phyloP scores from a whole-genome alignment of 2,329 filamentous ascomycete species.

The Didymellaceae sp. region DNA sequence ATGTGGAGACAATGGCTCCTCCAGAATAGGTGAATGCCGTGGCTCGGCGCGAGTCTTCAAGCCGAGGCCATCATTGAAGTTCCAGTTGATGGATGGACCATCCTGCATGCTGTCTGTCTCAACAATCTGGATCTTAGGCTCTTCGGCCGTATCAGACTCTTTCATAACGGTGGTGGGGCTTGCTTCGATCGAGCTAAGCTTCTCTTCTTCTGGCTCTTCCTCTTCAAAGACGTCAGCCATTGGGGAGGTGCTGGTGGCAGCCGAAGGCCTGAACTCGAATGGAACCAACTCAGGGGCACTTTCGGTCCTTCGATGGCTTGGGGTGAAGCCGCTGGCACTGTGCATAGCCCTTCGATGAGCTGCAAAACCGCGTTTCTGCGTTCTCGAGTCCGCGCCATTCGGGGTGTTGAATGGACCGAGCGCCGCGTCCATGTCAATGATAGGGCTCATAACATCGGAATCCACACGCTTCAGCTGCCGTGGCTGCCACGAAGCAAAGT shows the following conservation, averaged over 20 bases:
- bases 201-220: slow-evolving; percentile 69
- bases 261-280: slow-evolving; percentile 64
- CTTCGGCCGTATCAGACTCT: slow-evolving; percentile 48
- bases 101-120: slow-evolving; percentile 51
- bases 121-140: slow-evolving; percentile 55
- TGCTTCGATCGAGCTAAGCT: slow-evolving; percentile 24
- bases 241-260: slow-evolving; percentile 68
- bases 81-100: slow-evolving; percentile 53
- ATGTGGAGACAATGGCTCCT: slow-evolving; percentile 38
- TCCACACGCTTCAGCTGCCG: slow-evolving; percentile 47
- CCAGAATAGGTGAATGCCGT: slow-evolving; percentile 17
- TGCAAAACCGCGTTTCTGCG: slow-evolving; percentile 47
- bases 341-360: slow-evolving; percentile 71
- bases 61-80: slow-evolving; percentile 50
- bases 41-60: slow-evolving; percentile 34
- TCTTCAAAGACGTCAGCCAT: slow-evolving; percentile 91
- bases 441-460: slow-evolving; percentile 72
- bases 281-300: slow-evolving; percentile 80
- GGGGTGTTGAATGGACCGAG: slow-evolving; percentile 91
- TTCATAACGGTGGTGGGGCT: slow-evolving; percentile 24
- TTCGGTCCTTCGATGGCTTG: slow-evolving; percentile 79
- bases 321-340: slow-evolving; percentile 76
- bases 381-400: slow-evolving; percentile 68
- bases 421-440: slow-evolving; percentile 94
- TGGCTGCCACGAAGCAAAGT: slow-evolving; percentile 48